Conservation (phyloP, 148 eudicot genomes). For the Gaultheria prostrata region DNA sequence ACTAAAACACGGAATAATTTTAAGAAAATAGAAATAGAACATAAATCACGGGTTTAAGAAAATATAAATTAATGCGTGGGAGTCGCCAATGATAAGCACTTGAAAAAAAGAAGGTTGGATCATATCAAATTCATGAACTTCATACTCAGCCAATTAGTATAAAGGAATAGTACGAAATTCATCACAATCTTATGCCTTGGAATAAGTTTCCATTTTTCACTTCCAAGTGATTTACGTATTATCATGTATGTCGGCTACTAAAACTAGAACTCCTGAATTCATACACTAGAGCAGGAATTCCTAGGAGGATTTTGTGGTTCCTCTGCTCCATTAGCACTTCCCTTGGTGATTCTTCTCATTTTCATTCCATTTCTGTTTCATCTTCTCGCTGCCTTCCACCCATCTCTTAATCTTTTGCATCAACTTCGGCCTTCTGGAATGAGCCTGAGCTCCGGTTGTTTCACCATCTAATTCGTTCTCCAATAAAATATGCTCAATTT, state of each 20-base stretch:
- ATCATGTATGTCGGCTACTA: not conserved
- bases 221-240: not conserved
- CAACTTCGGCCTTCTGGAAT: constrained; percentile 40
- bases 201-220: no score
- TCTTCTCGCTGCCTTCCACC: constrained; percentile 53
- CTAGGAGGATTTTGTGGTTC: constrained; percentile 27
- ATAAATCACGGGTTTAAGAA: no score
- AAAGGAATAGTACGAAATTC: no score
- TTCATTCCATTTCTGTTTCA: constrained; percentile 23
- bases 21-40: no score
- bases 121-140: no score
- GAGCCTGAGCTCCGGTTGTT: not conserved
- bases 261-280: not conserved
- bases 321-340: constrained; percentile 31
- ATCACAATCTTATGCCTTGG: no score
- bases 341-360: constrained; percentile 27
- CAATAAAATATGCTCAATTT: not conserved
- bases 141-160: no score
- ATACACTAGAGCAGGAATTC: constrained; percentile 45
- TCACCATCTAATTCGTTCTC: constrained; percentile 18
- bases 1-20: no score
- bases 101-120: no score
- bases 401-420: constrained; percentile 50
- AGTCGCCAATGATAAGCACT: no score
- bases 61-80: no score